Percentiles rank a stretch among this genome's conserved stretches.
These are phyloP conservation scores for Dictyostelium citrinum DNA, from an alignment of 78 protist species.

Conservation along the genomic window DNA sequence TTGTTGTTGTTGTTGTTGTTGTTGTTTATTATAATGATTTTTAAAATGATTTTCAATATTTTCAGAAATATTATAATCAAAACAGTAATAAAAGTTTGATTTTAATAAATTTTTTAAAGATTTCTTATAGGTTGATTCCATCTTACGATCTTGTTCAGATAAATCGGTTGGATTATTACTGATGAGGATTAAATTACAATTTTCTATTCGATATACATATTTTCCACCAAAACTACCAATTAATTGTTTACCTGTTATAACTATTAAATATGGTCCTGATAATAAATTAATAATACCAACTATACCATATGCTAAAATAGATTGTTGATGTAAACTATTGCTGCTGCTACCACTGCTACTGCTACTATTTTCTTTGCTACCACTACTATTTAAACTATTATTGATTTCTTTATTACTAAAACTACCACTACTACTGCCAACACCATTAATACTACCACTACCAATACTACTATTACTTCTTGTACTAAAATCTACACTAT, in stretches of 20 bases:
- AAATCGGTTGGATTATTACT: constrained; percentile 8
- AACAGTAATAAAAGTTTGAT: constrained; percentile 46
- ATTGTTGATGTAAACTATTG: background rate
- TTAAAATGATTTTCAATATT: constrained; percentile 7
- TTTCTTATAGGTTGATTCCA: constrained; percentile 40
- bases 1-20: background rate
- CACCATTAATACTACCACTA: background rate
- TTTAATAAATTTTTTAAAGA: constrained; percentile 22
- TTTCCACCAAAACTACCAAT: constrained; percentile 31
- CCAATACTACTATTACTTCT: background rate
- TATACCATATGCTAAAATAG: constrained; percentile 50
- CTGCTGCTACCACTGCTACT: background rate
- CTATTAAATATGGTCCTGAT: constrained; percentile 55
- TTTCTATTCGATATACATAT: background rate
- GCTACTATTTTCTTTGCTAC: no score
- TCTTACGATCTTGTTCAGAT: constrained; percentile 44
- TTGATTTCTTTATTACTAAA: background rate
- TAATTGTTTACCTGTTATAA: background rate
- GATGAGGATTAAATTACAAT: background rate
- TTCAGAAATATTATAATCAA: constrained; percentile 24
- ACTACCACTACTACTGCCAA: background rate
- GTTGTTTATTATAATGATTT: background rate
- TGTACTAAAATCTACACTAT: background rate
- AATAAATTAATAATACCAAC: constrained; percentile 60
- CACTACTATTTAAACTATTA: background rate